phyloP scores from a whole-genome alignment of 768 basidiomycete species.

The Mycena kentingensis region DNA sequence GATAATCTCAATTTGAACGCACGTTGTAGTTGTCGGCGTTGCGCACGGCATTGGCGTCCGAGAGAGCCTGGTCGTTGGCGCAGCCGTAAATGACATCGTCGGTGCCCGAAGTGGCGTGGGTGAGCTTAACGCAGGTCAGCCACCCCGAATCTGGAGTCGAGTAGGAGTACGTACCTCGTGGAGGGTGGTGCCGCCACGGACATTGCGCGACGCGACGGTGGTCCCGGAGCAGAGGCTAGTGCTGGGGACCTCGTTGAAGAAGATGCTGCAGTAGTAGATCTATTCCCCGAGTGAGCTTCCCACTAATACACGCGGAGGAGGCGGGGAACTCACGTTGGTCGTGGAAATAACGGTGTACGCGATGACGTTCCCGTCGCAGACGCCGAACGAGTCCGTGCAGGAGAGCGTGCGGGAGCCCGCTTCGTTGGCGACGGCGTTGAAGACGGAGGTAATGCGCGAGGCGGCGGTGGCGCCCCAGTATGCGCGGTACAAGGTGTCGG shows the following conservation, averaged over 20 bases:
- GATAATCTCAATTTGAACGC: conserved; percentile 11
- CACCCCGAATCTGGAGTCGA: background rate
- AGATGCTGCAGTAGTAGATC: conserved; percentile 51
- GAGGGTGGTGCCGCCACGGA: conserved; percentile 49
- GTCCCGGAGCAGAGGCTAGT: conserved; percentile 44
- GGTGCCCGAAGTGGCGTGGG: conserved; percentile 43
- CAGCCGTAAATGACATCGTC: conserved; percentile 46
- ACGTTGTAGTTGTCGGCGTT: conserved; percentile 56
- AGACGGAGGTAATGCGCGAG: conserved; percentile 35
- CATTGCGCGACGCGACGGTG: conserved; percentile 44
- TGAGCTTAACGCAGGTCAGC: too few relatives aligned
- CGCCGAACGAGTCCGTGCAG: conserved; percentile 43
- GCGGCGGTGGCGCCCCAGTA: conserved; percentile 44
- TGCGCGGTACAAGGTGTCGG: conserved; percentile 39
- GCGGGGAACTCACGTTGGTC: conserved; percentile 41
- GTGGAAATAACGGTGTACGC: conserved; percentile 48
- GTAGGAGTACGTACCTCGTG: conserved; percentile 37
- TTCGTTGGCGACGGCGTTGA: conserved; percentile 44
- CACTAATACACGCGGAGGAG: too few relatives aligned
- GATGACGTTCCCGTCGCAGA: conserved; percentile 42
- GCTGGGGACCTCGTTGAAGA: conserved; percentile 47
- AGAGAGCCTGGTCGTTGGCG: conserved; percentile 40
- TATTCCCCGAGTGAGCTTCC: conserved; percentile 18
- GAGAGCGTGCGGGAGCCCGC: conserved; percentile 45
- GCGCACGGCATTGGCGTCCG: conserved; percentile 32